Evolutionary conservation across 2,329 filamentous ascomycete species (phyloP).

Genomic region (Daldinia sp.): DNA sequence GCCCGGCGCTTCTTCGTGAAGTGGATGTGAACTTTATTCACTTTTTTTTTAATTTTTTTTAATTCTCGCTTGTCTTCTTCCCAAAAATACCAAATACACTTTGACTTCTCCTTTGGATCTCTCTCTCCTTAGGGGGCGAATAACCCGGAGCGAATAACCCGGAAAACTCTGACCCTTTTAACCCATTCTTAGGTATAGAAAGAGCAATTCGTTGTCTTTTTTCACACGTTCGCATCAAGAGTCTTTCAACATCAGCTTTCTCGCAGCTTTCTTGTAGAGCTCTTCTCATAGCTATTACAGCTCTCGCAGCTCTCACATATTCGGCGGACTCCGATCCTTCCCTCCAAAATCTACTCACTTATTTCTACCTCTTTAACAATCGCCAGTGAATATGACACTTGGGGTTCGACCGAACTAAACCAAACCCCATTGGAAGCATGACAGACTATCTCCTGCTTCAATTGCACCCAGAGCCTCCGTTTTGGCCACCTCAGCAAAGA

Average conservation of each 20-base stretch:
- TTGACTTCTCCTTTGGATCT: background rate
- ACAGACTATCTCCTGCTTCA: constrained; percentile 14
- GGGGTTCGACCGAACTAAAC: constrained; percentile 1
- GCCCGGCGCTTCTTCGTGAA: constrained; percentile 12
- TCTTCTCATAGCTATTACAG: too few relatives aligned
- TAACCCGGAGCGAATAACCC: background rate
- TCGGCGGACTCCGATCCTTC: background rate
- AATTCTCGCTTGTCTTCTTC: background rate
- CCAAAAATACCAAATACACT: background rate
- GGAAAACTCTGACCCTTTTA: background rate
- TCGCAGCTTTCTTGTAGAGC: background rate
- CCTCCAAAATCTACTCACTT: constrained; percentile 6
- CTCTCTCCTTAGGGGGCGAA: too few relatives aligned
- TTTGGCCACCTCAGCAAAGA: constrained; percentile 26
- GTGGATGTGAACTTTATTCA: constrained; percentile 13
- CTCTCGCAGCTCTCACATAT: background rate
- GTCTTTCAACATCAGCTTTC: background rate
- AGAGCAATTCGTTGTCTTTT: background rate
- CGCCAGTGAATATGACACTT: constrained; percentile 13
- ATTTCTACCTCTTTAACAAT: background rate
- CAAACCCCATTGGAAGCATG: constrained; percentile 28
- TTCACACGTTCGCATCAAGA: background rate
- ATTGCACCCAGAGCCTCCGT: constrained; percentile 14
- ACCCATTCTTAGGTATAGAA: background rate
- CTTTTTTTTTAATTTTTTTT: background rate